A percentile compares a stretch with the other conserved stretches of the same genome.
These are phyloP conservation scores for Rubia peregrina DNA, from an alignment of 305 asterid genomes.

Conservation along the genomic window DNA sequence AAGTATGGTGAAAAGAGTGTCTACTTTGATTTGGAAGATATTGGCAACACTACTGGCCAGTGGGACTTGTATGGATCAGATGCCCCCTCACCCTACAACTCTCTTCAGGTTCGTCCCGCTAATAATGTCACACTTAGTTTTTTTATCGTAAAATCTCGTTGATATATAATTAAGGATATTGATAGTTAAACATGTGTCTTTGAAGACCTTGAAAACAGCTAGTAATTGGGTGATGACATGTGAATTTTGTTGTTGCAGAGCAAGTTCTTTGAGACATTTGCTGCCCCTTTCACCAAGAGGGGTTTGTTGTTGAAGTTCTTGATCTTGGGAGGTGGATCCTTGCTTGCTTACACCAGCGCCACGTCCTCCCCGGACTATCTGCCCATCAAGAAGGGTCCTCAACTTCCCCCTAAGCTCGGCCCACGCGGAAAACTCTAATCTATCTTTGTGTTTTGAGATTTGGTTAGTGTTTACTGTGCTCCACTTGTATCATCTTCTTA, in stretches of 20 bases:
- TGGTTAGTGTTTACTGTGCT: conserved; percentile 20
- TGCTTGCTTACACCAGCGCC: conserved; percentile 79
- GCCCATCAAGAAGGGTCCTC: conserved; percentile 93
- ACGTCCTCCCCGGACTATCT: conserved; percentile 85
- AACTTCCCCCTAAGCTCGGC: conserved; percentile 81
- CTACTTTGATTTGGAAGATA: conserved; percentile 93
- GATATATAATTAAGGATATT: not conserved
- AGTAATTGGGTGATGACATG: not conserved
- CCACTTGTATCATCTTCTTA: conserved; percentile 31
- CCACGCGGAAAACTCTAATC: conserved; percentile 80
- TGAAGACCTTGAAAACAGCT: too few species aligned
- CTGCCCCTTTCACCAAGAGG: conserved; percentile 99
- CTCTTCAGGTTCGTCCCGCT: conserved; percentile 60
- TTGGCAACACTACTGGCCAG: conserved; percentile 92
- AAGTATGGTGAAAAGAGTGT: conserved; percentile 94
- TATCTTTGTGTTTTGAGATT: not conserved
- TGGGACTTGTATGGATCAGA: conserved; percentile 99
- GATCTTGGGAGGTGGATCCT: conserved; percentile 82
- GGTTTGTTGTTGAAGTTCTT: conserved; percentile 90
- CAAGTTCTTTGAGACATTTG: conserved; percentile 95
- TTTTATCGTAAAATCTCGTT: too few species aligned
- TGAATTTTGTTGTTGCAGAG: conserved; percentile 40
- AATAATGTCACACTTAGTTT: not conserved
- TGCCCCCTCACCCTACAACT: conserved; percentile 89
- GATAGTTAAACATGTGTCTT: too few species aligned